Conservation (phyloP, 2,329 filamentous ascomycete genomes). For the Fusarium sacchari region DNA sequence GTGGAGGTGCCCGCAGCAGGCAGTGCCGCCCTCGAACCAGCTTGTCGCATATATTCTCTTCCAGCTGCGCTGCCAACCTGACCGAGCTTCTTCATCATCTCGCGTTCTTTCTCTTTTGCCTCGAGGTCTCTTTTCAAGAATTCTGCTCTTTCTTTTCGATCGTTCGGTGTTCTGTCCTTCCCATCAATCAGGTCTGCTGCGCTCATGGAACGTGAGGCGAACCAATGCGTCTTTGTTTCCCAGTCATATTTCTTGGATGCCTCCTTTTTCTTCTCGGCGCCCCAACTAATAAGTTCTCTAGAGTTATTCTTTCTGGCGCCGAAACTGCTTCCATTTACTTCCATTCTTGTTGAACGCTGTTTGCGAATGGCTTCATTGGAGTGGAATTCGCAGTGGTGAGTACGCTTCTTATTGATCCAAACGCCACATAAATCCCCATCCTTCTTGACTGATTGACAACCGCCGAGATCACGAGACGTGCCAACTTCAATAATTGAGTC, state of each 20-base stretch:
- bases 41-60: constrained; percentile 72
- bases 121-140: constrained; percentile 71
- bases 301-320: constrained; percentile 47
- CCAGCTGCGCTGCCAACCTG: constrained; percentile 73
- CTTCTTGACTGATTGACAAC: constrained; percentile 85
- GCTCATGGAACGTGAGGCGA: constrained; percentile 60
- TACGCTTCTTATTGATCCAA: constrained; percentile 91
- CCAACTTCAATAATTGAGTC: constrained; percentile 94
- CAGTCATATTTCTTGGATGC: constrained; percentile 61
- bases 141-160: constrained; percentile 72
- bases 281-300: constrained; percentile 38
- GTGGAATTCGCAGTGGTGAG: constrained; percentile 93
- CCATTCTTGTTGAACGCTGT: constrained; percentile 72
- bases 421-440: constrained; percentile 82
- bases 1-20: constrained; percentile 21
- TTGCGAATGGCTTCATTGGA: constrained; percentile 83
- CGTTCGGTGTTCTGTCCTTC: constrained; percentile 65
- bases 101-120: constrained; percentile 75
- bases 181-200: constrained; percentile 73
- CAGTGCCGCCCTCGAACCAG: constrained; percentile 34
- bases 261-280: constrained; percentile 29
- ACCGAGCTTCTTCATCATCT: constrained; percentile 75
- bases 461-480: constrained; percentile 83
- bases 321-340: constrained; percentile 77
- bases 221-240: constrained; percentile 67